A percentile compares a stretch with the other conserved stretches of the same genome.
Conservation (phyloP, 768 basidiomycete genomes). For the Mycena filopes region DNA sequence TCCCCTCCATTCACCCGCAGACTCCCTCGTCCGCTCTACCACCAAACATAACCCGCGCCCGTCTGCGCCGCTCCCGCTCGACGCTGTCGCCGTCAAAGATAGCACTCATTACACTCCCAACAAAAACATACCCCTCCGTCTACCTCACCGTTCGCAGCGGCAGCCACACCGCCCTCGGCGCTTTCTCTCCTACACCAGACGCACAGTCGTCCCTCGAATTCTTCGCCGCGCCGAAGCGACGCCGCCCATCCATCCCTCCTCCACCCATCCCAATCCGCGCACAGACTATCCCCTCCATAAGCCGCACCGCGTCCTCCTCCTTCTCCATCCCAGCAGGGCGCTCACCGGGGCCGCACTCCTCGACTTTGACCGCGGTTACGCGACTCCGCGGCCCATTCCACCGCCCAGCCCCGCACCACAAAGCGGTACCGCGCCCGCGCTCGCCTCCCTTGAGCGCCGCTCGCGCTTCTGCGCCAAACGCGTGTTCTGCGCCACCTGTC, state of each 20-base stretch:
- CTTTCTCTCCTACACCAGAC: constrained; percentile 53
- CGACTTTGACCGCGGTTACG: constrained; percentile 26
- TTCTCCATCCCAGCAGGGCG: constrained; percentile 27
- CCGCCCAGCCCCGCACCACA: too few species aligned
- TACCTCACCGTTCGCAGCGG: constrained; percentile 39
- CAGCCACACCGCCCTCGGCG: constrained; percentile 43
- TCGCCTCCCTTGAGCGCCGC: constrained; percentile 44
- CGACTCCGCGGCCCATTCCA: not conserved
- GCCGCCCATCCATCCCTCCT: constrained; percentile 27
- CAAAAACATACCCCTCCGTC: constrained; percentile 36
- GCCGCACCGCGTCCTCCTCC: constrained; percentile 51
- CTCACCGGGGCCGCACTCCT: constrained; percentile 30
- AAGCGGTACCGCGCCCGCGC: constrained; percentile 35
- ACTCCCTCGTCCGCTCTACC: constrained; percentile 8
- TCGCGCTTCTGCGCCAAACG: constrained; percentile 46
- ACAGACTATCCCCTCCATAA: constrained; percentile 46
- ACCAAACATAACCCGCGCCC: constrained; percentile 3
- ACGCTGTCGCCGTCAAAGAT: constrained; percentile 36
- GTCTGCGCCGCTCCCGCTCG: constrained; percentile 30
- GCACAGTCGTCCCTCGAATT: constrained; percentile 44
- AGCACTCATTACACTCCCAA: constrained; percentile 35
- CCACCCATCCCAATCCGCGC: constrained; percentile 37
- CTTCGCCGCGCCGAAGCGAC: constrained; percentile 46
- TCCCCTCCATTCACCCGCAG: constrained; percentile 26
- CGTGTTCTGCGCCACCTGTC: constrained; percentile 45